A percentile compares a stretch with the other conserved stretches of the same genome.
phyloP scores from a whole-genome alignment of 495 filamentous ascomycete species.

The Platismatia glauca region DNA sequence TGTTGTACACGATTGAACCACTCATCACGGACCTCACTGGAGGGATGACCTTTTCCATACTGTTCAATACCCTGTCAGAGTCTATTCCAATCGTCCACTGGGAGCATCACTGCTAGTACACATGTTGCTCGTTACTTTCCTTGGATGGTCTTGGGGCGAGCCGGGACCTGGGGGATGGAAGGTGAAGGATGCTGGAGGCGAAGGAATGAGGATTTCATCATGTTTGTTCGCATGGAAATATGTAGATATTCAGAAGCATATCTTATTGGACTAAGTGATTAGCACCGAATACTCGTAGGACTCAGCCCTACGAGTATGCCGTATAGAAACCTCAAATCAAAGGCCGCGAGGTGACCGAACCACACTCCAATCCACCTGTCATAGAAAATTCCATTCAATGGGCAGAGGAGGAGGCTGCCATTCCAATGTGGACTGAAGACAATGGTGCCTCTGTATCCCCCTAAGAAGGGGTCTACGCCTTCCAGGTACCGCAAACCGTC shows the following conservation, averaged over 20 bases:
- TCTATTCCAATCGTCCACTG: neutral
- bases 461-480: constrained; percentile 3
- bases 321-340: too few species aligned
- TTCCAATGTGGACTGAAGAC: neutral
- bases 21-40: constrained; percentile 7
- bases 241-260: neutral
- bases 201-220: neutral
- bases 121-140: constrained; percentile 7
- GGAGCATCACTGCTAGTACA: constrained; percentile 15
- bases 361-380: neutral
- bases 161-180: constrained; percentile 8
- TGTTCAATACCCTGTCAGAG: neutral
- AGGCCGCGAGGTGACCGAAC: neutral
- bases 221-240: neutral
- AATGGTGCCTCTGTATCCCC: neutral
- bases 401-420: neutral
- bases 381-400: neutral
- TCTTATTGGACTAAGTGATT: too few species aligned
- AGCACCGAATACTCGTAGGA: neutral
- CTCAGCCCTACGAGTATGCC: neutral
- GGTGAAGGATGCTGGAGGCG: neutral
- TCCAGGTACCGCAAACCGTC: constrained; percentile 16
- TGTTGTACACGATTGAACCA: neutral
- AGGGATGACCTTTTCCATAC: constrained; percentile 7
- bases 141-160: constrained; percentile 11